Conservation (phyloP, 495 filamentous ascomycete genomes). For the Daldinia loculata region DNA sequence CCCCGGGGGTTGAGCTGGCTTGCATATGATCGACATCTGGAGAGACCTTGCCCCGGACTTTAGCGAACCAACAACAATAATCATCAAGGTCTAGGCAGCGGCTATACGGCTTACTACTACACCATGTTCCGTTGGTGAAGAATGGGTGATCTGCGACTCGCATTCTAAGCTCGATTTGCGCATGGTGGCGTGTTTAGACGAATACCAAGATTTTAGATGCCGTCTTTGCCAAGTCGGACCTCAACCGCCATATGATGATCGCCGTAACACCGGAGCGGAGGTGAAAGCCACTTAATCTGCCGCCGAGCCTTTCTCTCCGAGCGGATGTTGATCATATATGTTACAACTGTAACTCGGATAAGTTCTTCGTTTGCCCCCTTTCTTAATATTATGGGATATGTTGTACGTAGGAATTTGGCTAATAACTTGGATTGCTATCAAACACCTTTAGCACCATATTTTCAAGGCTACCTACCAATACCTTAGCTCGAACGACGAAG, state of each 20-base stretch:
- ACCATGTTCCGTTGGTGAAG: not conserved
- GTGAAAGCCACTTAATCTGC: not conserved
- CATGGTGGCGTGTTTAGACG: too few species aligned
- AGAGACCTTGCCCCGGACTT: conserved; percentile 12
- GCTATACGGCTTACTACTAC: conserved; percentile 28
- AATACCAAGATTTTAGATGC: not conserved
- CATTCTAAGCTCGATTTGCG: not conserved
- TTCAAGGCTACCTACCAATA: not conserved
- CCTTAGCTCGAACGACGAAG: not conserved
- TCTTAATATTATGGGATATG: not conserved
- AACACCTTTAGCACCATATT: not conserved
- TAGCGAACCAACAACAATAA: not conserved
- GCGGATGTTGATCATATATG: not conserved
- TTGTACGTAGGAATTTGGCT: too few species aligned
- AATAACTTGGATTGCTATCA: too few species aligned
- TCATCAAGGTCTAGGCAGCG: not conserved
- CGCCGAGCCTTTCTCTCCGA: conserved; percentile 6
- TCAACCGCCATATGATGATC: conserved; percentile 8
- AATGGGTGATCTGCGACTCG: not conserved
- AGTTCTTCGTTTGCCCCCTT: not conserved
- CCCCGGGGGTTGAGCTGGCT: conserved; percentile 29
- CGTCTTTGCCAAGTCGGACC: not conserved
- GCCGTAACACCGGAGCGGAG: conserved; percentile 11
- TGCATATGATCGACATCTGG: conserved; percentile 36
- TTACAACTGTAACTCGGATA: not conserved